These are phyloP conservation scores for Protomyces inouyei DNA, from an alignment of 1,139 yeast genomes.

Conservation along the genomic window DNA sequence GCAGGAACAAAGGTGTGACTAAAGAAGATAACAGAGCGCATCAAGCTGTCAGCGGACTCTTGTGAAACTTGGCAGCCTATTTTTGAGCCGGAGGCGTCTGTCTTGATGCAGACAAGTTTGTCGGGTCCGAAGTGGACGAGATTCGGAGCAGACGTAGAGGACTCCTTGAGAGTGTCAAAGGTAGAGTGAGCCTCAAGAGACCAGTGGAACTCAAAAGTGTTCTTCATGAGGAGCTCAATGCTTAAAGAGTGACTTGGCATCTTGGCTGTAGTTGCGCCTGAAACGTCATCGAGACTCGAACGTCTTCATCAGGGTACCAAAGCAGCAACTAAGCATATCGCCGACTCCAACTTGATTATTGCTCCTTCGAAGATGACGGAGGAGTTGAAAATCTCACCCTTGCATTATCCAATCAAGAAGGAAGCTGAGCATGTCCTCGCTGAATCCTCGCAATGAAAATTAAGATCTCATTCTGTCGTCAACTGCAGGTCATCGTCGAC, in stretches of 20 bases:
- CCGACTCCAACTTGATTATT: not conserved
- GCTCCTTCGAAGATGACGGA: not conserved
- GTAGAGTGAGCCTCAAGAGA: not conserved
- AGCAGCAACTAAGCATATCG: not conserved
- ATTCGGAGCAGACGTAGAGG: conserved; percentile 10
- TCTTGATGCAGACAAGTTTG: not conserved
- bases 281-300: no score
- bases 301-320: not conserved
- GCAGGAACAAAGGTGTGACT: not conserved
- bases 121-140: conserved; percentile 3
- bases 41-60: not conserved
- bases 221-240: no score
- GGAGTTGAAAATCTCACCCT: not conserved
- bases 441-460: not conserved
- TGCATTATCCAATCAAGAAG: not conserved
- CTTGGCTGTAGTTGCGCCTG: no score
- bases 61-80: conserved; percentile 12
- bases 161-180: not conserved
- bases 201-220: no score
- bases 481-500: not conserved
- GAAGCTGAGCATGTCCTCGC: not conserved
- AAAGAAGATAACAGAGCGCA: conserved; percentile 2
- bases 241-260: no score
- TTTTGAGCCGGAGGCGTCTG: conserved; percentile 20
- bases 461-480: not conserved